These are phyloP conservation scores for Colletotrichum ledebouriae DNA, from an alignment of 2,329 filamentous ascomycete genomes.

Conservation along the genomic window DNA sequence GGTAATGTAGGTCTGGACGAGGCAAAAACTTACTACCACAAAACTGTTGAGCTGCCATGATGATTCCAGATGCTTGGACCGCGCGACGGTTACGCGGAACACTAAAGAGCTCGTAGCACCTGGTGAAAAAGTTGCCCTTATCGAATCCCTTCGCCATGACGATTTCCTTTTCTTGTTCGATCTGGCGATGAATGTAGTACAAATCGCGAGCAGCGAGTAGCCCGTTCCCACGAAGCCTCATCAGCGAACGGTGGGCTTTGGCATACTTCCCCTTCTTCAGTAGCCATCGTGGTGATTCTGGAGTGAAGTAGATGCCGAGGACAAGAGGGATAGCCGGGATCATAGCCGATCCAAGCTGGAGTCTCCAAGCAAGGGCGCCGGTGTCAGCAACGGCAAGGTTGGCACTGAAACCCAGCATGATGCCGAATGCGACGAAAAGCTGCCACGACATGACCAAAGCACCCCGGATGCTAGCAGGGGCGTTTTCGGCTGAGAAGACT, in stretches of 20 bases:
- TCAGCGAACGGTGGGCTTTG: constrained; percentile 69
- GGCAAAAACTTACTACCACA: constrained; percentile 59
- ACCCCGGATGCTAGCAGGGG: constrained; percentile 65
- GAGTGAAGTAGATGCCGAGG: constrained; percentile 70
- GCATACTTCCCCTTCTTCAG: constrained; percentile 70
- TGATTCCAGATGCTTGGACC: constrained; percentile 74
- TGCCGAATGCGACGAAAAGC: constrained; percentile 74
- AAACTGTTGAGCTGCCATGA: constrained; percentile 77
- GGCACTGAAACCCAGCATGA: constrained; percentile 66
- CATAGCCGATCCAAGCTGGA: constrained; percentile 74
- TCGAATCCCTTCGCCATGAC: constrained; percentile 43
- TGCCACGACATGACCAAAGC: constrained; percentile 79
- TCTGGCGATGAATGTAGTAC: constrained; percentile 66
- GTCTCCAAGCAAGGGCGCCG: constrained; percentile 67
- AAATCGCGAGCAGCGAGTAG: constrained; percentile 74
- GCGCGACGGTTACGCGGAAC: constrained; percentile 71
- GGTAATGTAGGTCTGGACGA: not conserved
- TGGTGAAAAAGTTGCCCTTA: constrained; percentile 57
- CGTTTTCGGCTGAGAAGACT: constrained; percentile 66
- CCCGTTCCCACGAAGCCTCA: constrained; percentile 67
- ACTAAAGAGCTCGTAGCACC: constrained; percentile 70
- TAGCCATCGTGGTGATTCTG: constrained; percentile 75
- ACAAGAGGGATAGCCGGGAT: constrained; percentile 68
- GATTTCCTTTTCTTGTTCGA: constrained; percentile 48
- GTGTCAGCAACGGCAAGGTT: constrained; percentile 68